phyloP scores from a whole-genome alignment of 129 eudicot genomes.

The Scalesia atractyloides region DNA sequence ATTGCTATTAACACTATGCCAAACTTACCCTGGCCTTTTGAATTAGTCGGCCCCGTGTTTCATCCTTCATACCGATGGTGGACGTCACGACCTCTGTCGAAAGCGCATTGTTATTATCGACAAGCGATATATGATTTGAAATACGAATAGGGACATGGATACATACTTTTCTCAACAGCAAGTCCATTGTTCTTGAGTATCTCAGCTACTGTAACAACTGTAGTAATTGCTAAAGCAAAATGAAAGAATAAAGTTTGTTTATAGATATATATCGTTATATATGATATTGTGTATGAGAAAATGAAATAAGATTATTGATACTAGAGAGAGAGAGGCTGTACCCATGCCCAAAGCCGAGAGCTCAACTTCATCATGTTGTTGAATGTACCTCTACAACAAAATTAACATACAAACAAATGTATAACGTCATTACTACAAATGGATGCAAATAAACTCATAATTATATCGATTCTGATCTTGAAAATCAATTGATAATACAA shows the following conservation, averaged over 20 bases:
- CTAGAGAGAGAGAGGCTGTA: conserved; percentile 25
- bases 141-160: not conserved
- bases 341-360: conserved; percentile 98
- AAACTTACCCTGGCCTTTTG: conserved; percentile 86
- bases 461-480: not conserved
- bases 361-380: conserved; percentile 86
- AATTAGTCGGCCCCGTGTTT: conserved; percentile 71
- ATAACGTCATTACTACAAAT: not conserved
- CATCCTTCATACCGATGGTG: conserved; percentile 84
- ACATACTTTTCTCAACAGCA: conserved; percentile 82
- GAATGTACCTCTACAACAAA: conserved; percentile 74
- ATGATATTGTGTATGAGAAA: not conserved
- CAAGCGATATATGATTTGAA: not conserved
- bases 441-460: not conserved
- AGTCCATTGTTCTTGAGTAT: conserved; percentile 85
- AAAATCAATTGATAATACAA: not conserved
- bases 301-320: conserved; percentile 4
- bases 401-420: not conserved
- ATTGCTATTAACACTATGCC: not conserved
- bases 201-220: conserved; percentile 88
- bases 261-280: not conserved
- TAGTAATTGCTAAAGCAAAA: conserved; percentile 66
- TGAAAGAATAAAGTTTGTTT: not conserved
- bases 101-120: not conserved
- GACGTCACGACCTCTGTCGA: conserved; percentile 75